These are phyloP conservation scores for Hamamelis virginiana DNA, from an alignment of 164 flowering plant genomes.

Conservation along the genomic window DNA sequence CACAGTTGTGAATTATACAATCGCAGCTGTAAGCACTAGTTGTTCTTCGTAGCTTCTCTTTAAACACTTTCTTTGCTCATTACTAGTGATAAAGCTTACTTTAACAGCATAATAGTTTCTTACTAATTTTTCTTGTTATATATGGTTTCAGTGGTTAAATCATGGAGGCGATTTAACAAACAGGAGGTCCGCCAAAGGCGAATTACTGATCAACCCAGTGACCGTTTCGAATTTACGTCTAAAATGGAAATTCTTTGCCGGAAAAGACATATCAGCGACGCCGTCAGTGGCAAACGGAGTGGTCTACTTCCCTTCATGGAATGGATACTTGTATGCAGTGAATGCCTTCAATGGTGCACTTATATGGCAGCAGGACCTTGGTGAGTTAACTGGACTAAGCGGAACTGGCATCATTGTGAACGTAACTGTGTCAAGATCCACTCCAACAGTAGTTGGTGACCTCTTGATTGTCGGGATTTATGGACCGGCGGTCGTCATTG, in stretches of 20 bases:
- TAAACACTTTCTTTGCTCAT: background rate
- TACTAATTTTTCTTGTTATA: background rate
- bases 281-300: constrained; percentile 42
- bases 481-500: constrained; percentile 51
- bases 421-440: constrained; percentile 37
- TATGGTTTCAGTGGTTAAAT: constrained; percentile 35
- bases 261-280: constrained; percentile 49
- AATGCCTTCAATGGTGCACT: constrained; percentile 33
- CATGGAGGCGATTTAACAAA: constrained; percentile 47
- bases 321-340: constrained; percentile 49
- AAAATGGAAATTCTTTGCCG: constrained; percentile 46
- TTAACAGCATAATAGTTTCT: background rate
- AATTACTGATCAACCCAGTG: constrained; percentile 22
- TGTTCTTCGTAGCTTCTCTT: background rate
- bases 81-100: background rate
- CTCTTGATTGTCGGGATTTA: constrained; percentile 42
- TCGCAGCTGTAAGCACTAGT: background rate
- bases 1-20: background rate
- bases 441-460: constrained; percentile 40
- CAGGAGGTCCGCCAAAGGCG: constrained; percentile 31
- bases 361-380: constrained; percentile 40
- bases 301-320: constrained; percentile 52
- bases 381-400: constrained; percentile 32
- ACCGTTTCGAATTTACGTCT: constrained; percentile 23
- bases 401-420: constrained; percentile 25